Base-by-base conservation (phyloP, 2,329 filamentous ascomycete species). In the Microascus cirrosus region DNA sequence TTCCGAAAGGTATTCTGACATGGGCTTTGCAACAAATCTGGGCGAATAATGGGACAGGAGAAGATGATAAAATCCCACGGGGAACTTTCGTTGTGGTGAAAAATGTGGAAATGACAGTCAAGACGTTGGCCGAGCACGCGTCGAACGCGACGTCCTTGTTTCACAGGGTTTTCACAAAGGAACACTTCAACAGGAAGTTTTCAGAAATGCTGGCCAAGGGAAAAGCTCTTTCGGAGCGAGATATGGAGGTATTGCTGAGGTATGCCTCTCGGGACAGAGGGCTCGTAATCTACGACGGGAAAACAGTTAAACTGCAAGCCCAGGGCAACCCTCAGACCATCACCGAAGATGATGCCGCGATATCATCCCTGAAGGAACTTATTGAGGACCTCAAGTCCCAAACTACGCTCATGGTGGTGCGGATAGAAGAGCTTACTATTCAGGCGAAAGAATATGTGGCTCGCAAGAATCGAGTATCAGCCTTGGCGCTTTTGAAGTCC, bases 341-440 rank as follows among this genome's bases (percentile, higher is more conserved):
- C 62, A 89, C 88, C 1, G 76, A 85, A 59, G 87, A 95, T 65
- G 94, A 99, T 71, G 75, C 77, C 4, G 87, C 89, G 1, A 89
- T 96, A 61, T 91, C 91, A 1, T 87, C 87, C 20, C 81, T 99
- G 11, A 93, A 92, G 66, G 83, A 88, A 28, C 78, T 96, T 12
- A 86, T 91, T 32, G 77, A 82, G 48, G 86, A 87, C 55, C 78
- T 99, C 18, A 85, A 87, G 61, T 81, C 85, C 22, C 84, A 96
- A 60, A 86, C 90, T 18, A 71, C 79, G 8, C 77, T 84, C 0
- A 78, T 97, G 45, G 80, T 78, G 55, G 74, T 73, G 11, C 86
- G 90, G 61, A 77, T 94, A 55, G 79, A 86, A 2, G 77, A 81
- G 32, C 77, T 96, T 4, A 77, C 79, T 35, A 65, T 71, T 2